These are phyloP conservation scores for Benincasa hispida DNA, from an alignment of 306 rosid genomes.

Conservation along the genomic window DNA sequence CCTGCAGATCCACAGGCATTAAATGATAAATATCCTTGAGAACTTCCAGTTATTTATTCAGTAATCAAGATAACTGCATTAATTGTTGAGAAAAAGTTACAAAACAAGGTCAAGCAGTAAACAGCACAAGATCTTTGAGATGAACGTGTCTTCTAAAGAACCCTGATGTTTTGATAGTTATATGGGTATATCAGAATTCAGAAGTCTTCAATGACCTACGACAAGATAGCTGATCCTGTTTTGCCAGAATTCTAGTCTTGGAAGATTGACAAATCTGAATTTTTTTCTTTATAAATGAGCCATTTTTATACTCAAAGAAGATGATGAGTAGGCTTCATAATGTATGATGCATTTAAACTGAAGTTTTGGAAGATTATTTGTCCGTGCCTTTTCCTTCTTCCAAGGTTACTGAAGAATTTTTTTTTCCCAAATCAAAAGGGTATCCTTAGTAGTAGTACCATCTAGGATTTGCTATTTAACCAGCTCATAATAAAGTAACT, in stretches of 20 bases:
- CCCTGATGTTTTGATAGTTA: neutral
- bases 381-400: neutral
- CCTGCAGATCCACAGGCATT: conserved; percentile 46
- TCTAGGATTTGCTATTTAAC: neutral
- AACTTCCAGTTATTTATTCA: neutral
- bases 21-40: conserved; percentile 15
- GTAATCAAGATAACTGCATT: neutral
- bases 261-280: neutral
- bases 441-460: neutral
- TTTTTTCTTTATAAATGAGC: neutral
- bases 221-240: neutral
- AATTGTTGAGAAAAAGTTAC: neutral
- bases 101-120: neutral
- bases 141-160: neutral
- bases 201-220: neutral
- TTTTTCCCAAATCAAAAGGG: neutral
- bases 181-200: neutral
- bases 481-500: neutral
- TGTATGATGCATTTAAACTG: neutral
- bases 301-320: neutral
- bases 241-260: neutral
- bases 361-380: neutral
- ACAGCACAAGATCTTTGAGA: neutral
- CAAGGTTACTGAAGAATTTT: neutral
- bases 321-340: neutral